Base-by-base conservation (phyloP, 768 basidiomycete genomes). In the Atractiella rhizophila region DNA sequence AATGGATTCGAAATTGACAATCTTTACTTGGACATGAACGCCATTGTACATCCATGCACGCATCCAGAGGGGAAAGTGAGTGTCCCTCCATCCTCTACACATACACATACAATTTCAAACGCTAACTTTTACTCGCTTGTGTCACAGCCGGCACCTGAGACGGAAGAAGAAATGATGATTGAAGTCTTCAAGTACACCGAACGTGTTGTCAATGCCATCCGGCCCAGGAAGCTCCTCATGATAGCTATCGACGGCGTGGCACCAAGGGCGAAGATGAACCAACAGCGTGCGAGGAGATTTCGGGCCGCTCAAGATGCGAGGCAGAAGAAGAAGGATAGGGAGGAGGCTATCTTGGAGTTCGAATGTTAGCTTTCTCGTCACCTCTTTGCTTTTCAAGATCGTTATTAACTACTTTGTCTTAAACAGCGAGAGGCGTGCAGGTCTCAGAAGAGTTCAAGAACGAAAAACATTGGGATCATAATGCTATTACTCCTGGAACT, bases 201-300 rank as follows among this genome's bases (percentile, higher is more conserved):
- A 55, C 70, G 91, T 31, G 77, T 98, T 20, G 85, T 98, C 20
- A 82, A 85, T 58, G 96, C 96, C 88, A 60, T 91, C 40, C 67
- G 91, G 47, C 91, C 91, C 0, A 70, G 91, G 42, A 94, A 81
- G 58, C 64, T 98, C 13, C 66, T 98, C 35, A 85, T 94, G 64
- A 94, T 98, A 82, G 91, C 91, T 36, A 88, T 98, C 52, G 86
- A 96, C 54, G 88, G 88, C 45, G 88, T 94, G 18, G 88, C 88
- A 9, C 88, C 88, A 25, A 73, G 88, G 53, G 91, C 91, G 29
- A 98, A 98, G 63, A 98, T 98, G 91, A 98, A 98, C 57, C 91
- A 98, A 55, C 91, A 98, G 58, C 81, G 91, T 9, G 83, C 85
- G 13, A 69, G 91, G 50, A 82, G 91, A 41, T 98, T 98, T 63